phyloP scores from a whole-genome alignment of 2,329 filamentous ascomycete genomes.

The Trichoderma aggressivum region DNA sequence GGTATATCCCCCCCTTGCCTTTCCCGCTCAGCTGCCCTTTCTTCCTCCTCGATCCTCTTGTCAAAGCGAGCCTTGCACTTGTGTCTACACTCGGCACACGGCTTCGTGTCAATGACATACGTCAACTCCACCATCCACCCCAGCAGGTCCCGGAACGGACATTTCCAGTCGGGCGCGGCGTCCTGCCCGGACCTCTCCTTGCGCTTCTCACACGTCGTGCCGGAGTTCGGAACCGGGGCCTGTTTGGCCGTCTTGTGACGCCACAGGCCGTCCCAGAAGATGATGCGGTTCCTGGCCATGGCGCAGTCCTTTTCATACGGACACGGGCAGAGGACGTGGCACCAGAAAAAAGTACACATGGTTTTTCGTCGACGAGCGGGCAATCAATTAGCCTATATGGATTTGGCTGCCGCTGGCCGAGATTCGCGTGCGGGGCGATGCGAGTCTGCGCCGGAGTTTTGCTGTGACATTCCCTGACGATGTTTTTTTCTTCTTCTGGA shows the following conservation, averaged over 20 bases:
- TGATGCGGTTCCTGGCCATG: slow-evolving; percentile 4
- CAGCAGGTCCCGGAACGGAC: not conserved
- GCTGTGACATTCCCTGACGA: slow-evolving; percentile 8
- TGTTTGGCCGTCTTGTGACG: slow-evolving; percentile 9
- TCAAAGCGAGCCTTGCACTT: slow-evolving; percentile 5
- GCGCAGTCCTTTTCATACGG: slow-evolving; percentile 15
- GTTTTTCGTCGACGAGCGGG: not conserved
- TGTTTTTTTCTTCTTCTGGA: not conserved
- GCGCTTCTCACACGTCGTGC: slow-evolving; percentile 7
- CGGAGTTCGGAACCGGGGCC: slow-evolving; percentile 7
- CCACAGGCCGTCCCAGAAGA: slow-evolving; percentile 10
- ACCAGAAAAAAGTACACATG: slow-evolving; percentile 17
- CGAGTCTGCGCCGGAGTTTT: not conserved
- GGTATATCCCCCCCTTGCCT: not conserved
- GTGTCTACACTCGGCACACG: slow-evolving; percentile 3
- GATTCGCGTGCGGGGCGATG: slow-evolving; percentile 10
- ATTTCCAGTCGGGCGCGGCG: slow-evolving; percentile 6
- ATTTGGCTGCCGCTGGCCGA: not conserved
- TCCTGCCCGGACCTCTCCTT: not conserved
- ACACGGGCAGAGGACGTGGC: slow-evolving; percentile 11
- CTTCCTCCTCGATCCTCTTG: slow-evolving; percentile 9
- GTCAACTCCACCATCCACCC: slow-evolving; percentile 11
- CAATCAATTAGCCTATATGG: not conserved
- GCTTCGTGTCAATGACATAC: slow-evolving; percentile 1
- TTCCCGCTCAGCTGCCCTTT: not conserved